Percentiles rank a stretch among this genome's conserved stretches.
Evolutionary conservation across 331 rosid genomes (phyloP).

Genomic region (Quercus phellos): DNA sequence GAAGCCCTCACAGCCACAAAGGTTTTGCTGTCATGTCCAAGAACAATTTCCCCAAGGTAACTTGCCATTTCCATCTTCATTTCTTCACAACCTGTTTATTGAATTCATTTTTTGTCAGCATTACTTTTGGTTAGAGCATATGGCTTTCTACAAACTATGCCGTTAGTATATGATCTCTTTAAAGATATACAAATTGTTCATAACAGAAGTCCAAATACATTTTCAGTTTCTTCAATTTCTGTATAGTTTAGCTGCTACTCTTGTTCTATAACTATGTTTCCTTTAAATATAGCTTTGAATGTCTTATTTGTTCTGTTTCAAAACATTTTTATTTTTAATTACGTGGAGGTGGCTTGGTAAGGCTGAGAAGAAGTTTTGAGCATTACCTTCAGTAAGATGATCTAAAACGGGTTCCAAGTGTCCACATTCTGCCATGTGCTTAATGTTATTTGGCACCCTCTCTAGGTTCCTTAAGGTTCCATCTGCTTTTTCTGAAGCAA

Average conservation of each 20-base stretch:
- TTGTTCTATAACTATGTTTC: background rate
- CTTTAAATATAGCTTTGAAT: background rate
- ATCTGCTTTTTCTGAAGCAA: slow-evolving; percentile 36
- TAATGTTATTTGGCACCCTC: slow-evolving; percentile 30
- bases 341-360: background rate
- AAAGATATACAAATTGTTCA: background rate
- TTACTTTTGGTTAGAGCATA: background rate
- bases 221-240: background rate
- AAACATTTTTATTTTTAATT: background rate
- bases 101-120: background rate
- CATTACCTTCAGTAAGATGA: slow-evolving; percentile 37
- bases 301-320: background rate
- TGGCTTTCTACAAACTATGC: background rate
- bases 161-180: background rate
- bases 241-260: background rate
- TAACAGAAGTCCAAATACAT: background rate
- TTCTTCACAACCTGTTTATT: slow-evolving; percentile 37
- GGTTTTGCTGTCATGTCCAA: slow-evolving; percentile 29
- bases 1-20: slow-evolving; percentile 37
- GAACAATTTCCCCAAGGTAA: slow-evolving; percentile 44
- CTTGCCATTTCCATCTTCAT: slow-evolving; percentile 39
- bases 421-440: slow-evolving; percentile 48
- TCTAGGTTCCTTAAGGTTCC: slow-evolving; percentile 40
- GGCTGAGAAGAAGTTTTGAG: background rate
- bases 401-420: slow-evolving; percentile 37